Conservation (phyloP, 345 rosid genomes). For the Gynandropsis gynandra region DNA sequence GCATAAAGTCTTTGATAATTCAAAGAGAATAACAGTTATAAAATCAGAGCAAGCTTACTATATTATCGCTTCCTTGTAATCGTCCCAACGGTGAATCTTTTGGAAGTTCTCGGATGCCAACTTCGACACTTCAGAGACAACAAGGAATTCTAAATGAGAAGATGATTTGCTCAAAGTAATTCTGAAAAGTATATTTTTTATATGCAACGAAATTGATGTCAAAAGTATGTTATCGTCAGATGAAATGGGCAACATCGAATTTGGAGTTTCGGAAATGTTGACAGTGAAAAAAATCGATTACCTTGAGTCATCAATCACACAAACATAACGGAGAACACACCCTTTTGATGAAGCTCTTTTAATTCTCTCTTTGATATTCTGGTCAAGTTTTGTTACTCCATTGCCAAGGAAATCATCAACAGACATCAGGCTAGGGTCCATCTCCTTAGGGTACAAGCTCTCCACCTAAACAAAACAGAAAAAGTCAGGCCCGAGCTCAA, state of each 20-base stretch:
- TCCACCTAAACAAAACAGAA: slow-evolving; percentile 45
- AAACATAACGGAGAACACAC: slow-evolving; percentile 85
- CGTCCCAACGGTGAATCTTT: slow-evolving; percentile 78
- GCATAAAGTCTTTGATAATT: too few relatives aligned
- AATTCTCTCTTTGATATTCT: slow-evolving; percentile 53
- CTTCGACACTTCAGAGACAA: slow-evolving; percentile 53
- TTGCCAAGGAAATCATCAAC: slow-evolving; percentile 58
- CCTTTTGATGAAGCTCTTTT: slow-evolving; percentile 60
- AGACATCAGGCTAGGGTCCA: slow-evolving; percentile 62
- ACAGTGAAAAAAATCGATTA: slow-evolving; percentile 23
- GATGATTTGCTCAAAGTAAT: background rate
- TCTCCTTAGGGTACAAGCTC: slow-evolving; percentile 77
- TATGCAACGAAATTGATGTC: background rate
- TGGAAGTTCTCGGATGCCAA: slow-evolving; percentile 86
- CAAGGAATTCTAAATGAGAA: slow-evolving; percentile 10
- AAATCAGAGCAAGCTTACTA: slow-evolving; percentile 37
- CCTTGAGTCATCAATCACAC: slow-evolving; percentile 75
- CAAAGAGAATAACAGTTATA: too few relatives aligned
- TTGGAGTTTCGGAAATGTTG: background rate
- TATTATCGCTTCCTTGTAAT: slow-evolving; percentile 88
- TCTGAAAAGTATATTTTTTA: background rate
- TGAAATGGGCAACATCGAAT: too few relatives aligned
- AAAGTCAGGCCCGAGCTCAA: background rate
- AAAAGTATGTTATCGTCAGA: too few relatives aligned
- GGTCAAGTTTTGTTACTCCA: slow-evolving; percentile 61